Base-by-base conservation (phyloP, 306 rosid species). In the Lagenaria siceraria region DNA sequence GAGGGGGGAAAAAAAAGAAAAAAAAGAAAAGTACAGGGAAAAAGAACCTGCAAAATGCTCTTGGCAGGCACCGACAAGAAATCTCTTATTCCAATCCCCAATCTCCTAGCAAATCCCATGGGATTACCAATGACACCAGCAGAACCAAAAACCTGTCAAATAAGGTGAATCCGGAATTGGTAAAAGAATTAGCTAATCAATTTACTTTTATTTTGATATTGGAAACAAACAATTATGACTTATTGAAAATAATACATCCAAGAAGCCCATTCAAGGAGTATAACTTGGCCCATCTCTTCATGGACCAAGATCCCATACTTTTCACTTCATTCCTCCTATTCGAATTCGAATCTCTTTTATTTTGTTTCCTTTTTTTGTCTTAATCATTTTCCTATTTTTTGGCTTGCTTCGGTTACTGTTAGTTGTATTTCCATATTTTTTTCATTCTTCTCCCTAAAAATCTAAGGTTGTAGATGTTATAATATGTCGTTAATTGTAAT, bases 41-140 rank as follows among this genome's bases (percentile, higher is more conserved):
- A 65, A 31, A 66, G 66, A 62, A 92, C 97, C 96, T 86, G 90
- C 83, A 89, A 87, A 78, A 89, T 85, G 85, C 92, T 88, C 86
- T 86, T 87, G 65, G 96, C 90, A 51, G 98, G 98, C 71, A 90
- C 97, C 10, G 96, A 90, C 75, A 94, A 81, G 87, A 94, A 94
- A 81, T 94, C 97, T 84, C 87, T 89, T 53, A 94, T 88, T 62
- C 98, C 97, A 75, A 87, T 90, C 77, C 97, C 96, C 83, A 94
- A 76, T 81, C 93, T 91, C 87, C 98, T 83, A 48, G 96, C 98
- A 87, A 94, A 94, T 74, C 97, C 96, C 95, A 94, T 86, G 77
- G 98, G 97, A 86, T 92, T 95, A 78, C 98, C 98, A 83, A 95
- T 92, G 52, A 94, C 96, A 87, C 98, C 98, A 58, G 98, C 97